Conservation (phyloP, 768 basidiomycete genomes). For the Calocybe cyanea region DNA sequence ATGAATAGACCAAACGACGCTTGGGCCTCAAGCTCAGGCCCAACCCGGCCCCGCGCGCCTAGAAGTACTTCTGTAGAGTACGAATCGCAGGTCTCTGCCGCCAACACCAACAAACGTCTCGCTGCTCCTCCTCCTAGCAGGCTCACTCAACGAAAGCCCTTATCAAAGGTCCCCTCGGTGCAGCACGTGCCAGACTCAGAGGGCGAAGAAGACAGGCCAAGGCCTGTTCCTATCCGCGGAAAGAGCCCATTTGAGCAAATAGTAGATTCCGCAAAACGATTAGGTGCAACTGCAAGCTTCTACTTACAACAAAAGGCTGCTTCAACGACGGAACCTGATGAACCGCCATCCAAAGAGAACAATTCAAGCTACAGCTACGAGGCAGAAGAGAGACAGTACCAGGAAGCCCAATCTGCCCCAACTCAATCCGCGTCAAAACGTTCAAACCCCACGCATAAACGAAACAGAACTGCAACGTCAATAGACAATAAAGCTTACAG, state of each 20-base stretch:
- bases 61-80: constrained; percentile 81
- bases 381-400: constrained; percentile 67
- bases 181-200: constrained; percentile 66
- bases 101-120: constrained; percentile 42
- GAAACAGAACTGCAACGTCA: constrained; percentile 53
- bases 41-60: constrained; percentile 44
- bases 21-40: constrained; percentile 60
- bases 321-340: constrained; percentile 49
- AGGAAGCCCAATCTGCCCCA: constrained; percentile 36
- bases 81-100: constrained; percentile 39
- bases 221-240: constrained; percentile 40
- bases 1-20: constrained; percentile 53
- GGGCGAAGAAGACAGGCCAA: constrained; percentile 39
- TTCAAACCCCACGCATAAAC: constrained; percentile 33
- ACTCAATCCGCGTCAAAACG: constrained; percentile 26
- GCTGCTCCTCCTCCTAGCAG: constrained; percentile 53
- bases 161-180: constrained; percentile 52
- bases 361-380: constrained; percentile 73
- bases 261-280: constrained; percentile 51
- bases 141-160: constrained; percentile 36
- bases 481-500: constrained; percentile 80
- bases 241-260: constrained; percentile 70
- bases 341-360: constrained; percentile 29
- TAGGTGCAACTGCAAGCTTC: constrained; percentile 53
- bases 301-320: constrained; percentile 53